These are phyloP conservation scores for Musa schizocarpa DNA, from an alignment of 176 grass and related monocot genomes.

Conservation along the genomic window DNA sequence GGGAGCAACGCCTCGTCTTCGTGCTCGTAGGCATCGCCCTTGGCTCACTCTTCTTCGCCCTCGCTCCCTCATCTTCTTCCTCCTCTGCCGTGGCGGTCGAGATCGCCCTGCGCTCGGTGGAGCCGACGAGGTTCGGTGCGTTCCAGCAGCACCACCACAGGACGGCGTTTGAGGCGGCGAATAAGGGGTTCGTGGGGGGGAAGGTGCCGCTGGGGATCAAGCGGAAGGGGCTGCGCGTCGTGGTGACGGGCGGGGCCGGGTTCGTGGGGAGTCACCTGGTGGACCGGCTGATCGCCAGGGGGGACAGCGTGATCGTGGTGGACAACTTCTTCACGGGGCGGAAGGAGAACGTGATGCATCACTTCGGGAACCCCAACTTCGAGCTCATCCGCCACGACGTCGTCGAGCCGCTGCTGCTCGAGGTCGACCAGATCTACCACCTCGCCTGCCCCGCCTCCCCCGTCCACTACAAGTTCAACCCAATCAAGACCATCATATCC, in stretches of 20 bases:
- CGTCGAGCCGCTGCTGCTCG: constrained; percentile 86
- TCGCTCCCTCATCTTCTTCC: constrained; percentile 20
- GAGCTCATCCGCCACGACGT: constrained; percentile 26
- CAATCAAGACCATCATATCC: constrained; percentile 98
- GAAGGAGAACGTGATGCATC: constrained; percentile 89
- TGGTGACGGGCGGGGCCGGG: constrained; percentile 81
- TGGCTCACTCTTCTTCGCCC: constrained; percentile 40
- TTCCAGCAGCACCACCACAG: neutral
- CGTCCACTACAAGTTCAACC: constrained; percentile 97
- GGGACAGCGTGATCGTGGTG: constrained; percentile 88
- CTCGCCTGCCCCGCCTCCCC: constrained; percentile 87
- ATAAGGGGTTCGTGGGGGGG: constrained; percentile 46
- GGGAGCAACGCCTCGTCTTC: constrained; percentile 66
- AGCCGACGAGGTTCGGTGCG: constrained; percentile 16
- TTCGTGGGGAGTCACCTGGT: constrained; percentile 92
- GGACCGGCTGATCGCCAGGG: constrained; percentile 63
- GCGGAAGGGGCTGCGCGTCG: constrained; percentile 60
- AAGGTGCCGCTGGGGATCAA: constrained; percentile 83
- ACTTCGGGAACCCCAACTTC: constrained; percentile 69
- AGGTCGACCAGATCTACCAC: constrained; percentile 99
- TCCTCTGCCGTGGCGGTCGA: neutral
- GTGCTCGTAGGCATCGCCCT: constrained; percentile 64
- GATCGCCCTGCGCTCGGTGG: neutral
- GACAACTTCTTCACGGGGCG: constrained; percentile 93
- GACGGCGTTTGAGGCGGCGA: neutral